Conservation (phyloP, 2,329 filamentous ascomycete species). For the Fonsecaea pedrosoi region DNA sequence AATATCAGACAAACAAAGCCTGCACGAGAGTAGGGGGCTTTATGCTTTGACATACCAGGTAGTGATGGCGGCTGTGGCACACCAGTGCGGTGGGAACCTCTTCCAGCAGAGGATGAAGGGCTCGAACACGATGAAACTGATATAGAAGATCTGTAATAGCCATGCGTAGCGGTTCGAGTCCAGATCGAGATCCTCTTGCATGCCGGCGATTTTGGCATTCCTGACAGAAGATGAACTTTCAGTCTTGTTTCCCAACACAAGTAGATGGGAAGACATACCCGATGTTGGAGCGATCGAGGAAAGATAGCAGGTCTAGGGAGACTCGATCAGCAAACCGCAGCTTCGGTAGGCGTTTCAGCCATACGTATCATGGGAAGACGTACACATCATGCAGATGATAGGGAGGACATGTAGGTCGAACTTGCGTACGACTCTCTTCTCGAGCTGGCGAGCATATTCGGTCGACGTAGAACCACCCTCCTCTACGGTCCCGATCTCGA, state of each 20-base stretch:
- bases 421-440: conserved; percentile 11
- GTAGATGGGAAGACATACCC: not conserved
- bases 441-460: conserved; percentile 7
- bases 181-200: conserved; percentile 13
- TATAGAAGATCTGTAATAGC: conserved; percentile 10
- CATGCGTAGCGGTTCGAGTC: conserved; percentile 3
- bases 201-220: conserved; percentile 8
- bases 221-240: not conserved
- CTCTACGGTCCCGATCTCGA: not conserved
- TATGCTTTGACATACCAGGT: not conserved
- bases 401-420: conserved; percentile 9
- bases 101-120: not conserved
- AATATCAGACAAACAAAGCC: too few species aligned
- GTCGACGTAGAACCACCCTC: not conserved
- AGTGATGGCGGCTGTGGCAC: not conserved
- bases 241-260: too few species aligned
- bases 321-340: too few species aligned
- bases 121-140: conserved; percentile 13
- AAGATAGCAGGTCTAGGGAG: not conserved
- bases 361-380: too few species aligned
- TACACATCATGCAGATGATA: not conserved
- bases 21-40: too few species aligned
- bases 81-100: not conserved
- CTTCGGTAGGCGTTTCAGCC: too few species aligned
- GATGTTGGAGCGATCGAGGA: conserved; percentile 9